Evolutionary conservation across 2,329 filamentous ascomycete species (phyloP).

Genomic region (Diaporthe vaccinii): DNA sequence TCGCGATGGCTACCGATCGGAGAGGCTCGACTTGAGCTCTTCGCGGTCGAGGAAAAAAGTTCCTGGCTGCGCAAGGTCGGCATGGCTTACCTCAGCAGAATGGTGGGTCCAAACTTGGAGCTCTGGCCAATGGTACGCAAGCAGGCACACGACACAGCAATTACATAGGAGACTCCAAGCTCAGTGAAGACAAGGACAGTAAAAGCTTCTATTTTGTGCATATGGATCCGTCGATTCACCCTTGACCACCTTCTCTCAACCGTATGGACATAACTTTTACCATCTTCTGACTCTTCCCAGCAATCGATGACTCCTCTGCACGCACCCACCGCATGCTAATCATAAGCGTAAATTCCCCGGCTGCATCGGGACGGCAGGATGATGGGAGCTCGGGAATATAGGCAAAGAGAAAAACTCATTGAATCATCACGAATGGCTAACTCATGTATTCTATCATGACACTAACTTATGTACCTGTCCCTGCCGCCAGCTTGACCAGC

Average conservation of each 20-base stretch:
- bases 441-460: background rate
- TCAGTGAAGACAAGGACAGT: background rate
- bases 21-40: slow-evolving; percentile 15
- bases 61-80: slow-evolving; percentile 28
- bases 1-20: slow-evolving; percentile 35
- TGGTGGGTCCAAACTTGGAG: slow-evolving; percentile 18
- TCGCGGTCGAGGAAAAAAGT: slow-evolving; percentile 37
- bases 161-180: background rate
- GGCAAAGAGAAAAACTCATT: background rate
- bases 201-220: background rate
- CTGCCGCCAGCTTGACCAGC: background rate
- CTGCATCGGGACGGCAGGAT: background rate
- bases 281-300: background rate
- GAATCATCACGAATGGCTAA: background rate
- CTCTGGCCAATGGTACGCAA: slow-evolving; percentile 32
- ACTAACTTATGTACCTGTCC: background rate
- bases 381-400: background rate
- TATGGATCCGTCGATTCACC: background rate
- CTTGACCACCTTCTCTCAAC: background rate
- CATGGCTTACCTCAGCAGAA: slow-evolving; percentile 23
- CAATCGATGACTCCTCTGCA: background rate
- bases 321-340: background rate
- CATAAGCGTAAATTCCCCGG: background rate
- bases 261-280: background rate
- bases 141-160: slow-evolving; percentile 18